Base-by-base conservation (phyloP, 371 early-diverging fungal genomes). In the Zopfochytrium polystomum region DNA sequence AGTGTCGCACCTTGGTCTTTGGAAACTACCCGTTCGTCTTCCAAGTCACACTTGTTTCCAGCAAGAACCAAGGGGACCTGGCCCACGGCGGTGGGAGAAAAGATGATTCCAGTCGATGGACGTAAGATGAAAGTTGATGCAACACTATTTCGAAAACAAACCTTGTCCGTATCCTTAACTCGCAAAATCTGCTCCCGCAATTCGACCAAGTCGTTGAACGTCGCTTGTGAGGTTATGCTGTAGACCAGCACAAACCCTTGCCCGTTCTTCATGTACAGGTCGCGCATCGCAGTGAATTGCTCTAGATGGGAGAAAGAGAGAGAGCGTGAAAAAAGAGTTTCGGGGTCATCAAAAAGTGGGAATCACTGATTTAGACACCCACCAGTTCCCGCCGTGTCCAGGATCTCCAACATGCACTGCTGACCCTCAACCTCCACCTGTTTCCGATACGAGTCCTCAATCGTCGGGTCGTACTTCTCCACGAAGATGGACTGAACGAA, bases 281-380 rank as follows among this genome's bases (percentile, higher is more conserved):
- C 93, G 43, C 91, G 85, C 90, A 91, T 90, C 2, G 92, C 92
- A 33, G 92, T 90, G 61, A 91, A 91, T 76, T 91, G 93, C 71
- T 92, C 93, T 62, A 84, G 30, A 55, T 25, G 42, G 30, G 26
- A 35, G 38, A 59, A 58, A 26, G 52, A 51, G 15, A 45, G 32
- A 11, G 11, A 38, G 32, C 47, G 7, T 60, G 22, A 6, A 2
- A 43, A 29, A 35, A 46, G n/a, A 44, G 15, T 34, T 13, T 61
- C 61, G 55, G 9, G 13, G 2, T 20, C 27, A 51, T 26, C 7
- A 51, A 23, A 13, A 20, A 47, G 7, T 47, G 23, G 23, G n/a
- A 7, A 22, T 48, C 20, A 7, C 7, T 11, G 7, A 38, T 38
- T 38, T 38, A 38, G 11, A 38, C 18, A 47, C 60, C 5, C 34